These are phyloP conservation scores for Talaromyces sp. DNA, from an alignment of 2,329 filamentous ascomycete genomes.

Conservation along the genomic window DNA sequence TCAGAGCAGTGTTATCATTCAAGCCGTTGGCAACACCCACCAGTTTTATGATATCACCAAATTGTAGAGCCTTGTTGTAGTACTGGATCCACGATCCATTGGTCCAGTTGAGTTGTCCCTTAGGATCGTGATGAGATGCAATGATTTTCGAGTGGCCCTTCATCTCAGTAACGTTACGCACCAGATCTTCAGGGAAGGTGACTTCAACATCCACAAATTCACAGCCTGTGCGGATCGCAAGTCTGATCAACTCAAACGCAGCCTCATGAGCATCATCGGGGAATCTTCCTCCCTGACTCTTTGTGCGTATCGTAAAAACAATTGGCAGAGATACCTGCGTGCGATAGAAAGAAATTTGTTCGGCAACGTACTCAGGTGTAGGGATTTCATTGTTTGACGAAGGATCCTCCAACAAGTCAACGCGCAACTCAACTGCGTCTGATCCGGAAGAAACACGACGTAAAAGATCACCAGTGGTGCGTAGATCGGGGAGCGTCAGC, in stretches of 20 bases:
- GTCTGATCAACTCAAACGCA: slow-evolving; percentile 66
- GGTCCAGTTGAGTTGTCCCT: slow-evolving; percentile 73
- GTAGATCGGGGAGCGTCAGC: slow-evolving; percentile 72
- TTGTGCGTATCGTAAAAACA: slow-evolving; percentile 86
- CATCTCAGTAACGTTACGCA: slow-evolving; percentile 61
- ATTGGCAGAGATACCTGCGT: slow-evolving; percentile 68
- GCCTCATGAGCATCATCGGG: slow-evolving; percentile 68
- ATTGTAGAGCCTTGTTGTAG: slow-evolving; percentile 85
- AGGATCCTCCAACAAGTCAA: slow-evolving; percentile 78
- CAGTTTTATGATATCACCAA: slow-evolving; percentile 91
- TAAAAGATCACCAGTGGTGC: slow-evolving; percentile 57
- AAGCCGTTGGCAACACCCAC: slow-evolving; percentile 71
- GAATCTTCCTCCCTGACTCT: slow-evolving; percentile 80
- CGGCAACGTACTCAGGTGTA: slow-evolving; percentile 67
- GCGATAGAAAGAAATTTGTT: slow-evolving; percentile 75
- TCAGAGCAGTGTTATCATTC: slow-evolving; percentile 81
- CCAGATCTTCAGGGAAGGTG: slow-evolving; percentile 69
- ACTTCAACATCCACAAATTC: slow-evolving; percentile 95
- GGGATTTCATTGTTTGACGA: slow-evolving; percentile 52
- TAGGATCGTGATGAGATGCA: slow-evolving; percentile 89
- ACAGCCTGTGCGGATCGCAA: slow-evolving; percentile 74
- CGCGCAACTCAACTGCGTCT: slow-evolving; percentile 89
- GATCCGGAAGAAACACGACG: slow-evolving; percentile 72
- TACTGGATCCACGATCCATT: slow-evolving; percentile 87
- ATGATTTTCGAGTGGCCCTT: slow-evolving; percentile 78